These are phyloP conservation scores for Neurospora discreta DNA, from an alignment of 495 filamentous ascomycete genomes.

Conservation along the genomic window DNA sequence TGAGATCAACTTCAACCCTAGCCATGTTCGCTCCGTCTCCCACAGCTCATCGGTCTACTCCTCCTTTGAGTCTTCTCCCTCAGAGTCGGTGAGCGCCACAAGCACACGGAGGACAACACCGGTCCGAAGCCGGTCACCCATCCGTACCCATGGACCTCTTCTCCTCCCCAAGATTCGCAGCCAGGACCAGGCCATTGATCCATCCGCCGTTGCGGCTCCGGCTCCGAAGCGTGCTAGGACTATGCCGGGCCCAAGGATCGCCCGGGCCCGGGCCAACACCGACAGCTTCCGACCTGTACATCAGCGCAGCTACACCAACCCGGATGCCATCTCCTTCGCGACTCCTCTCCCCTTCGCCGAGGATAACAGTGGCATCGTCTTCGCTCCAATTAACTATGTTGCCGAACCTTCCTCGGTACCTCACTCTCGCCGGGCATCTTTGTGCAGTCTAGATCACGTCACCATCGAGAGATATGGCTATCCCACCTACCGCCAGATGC, in stretches of 20 bases:
- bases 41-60: conserved; percentile 40
- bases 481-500: conserved; percentile 70
- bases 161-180: conserved; percentile 79
- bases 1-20: conserved; percentile 34
- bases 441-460: conserved; percentile 55
- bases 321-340: conserved; percentile 45
- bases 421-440: conserved; percentile 53
- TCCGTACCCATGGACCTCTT: conserved; percentile 67
- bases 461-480: conserved; percentile 60
- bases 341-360: conserved; percentile 30
- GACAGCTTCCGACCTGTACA: conserved; percentile 36
- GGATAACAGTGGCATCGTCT: conserved; percentile 33
- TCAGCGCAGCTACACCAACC: conserved; percentile 57
- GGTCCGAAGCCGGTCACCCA: conserved; percentile 46
- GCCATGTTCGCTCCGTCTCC: conserved; percentile 41
- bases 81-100: conserved; percentile 41
- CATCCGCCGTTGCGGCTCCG: conserved; percentile 14
- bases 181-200: conserved; percentile 63
- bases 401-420: conserved; percentile 29
- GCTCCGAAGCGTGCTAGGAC: conserved; percentile 31
- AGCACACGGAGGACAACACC: conserved; percentile 66
- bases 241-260: conserved; percentile 10
- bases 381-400: conserved; percentile 58
- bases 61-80: conserved; percentile 63
- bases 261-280: conserved; percentile 15